phyloP scores from a whole-genome alignment of 352 stramenopile species.

The Globisporangium spinosum region DNA sequence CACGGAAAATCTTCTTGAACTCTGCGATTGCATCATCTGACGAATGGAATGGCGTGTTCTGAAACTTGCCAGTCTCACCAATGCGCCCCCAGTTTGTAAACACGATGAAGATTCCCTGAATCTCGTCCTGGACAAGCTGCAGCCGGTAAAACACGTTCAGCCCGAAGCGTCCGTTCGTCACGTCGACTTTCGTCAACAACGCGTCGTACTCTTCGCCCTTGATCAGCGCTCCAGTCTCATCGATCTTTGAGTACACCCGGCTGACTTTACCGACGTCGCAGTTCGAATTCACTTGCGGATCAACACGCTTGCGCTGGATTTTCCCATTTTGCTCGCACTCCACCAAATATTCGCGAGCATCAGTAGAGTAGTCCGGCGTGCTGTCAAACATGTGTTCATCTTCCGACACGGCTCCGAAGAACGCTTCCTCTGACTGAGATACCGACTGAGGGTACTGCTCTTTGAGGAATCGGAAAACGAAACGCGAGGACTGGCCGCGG shows the following conservation, averaged over 20 bases:
- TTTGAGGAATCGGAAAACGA: conserved; percentile 52
- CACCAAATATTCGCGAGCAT: conserved; percentile 46
- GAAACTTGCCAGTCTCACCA: conserved; percentile 68
- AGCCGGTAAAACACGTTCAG: conserved; percentile 77
- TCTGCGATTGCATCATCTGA: conserved; percentile 49
- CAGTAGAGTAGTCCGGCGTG: conserved; percentile 36
- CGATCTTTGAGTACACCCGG: conserved; percentile 32
- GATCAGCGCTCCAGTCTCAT: conserved; percentile 23
- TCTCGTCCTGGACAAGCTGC: conserved; percentile 65
- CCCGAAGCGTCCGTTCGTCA: conserved; percentile 64
- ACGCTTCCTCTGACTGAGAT: conserved; percentile 21
- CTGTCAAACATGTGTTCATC: conserved; percentile 26
- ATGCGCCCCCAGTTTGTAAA: conserved; percentile 84
- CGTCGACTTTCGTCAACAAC: conserved; percentile 71
- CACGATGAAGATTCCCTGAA: conserved; percentile 66
- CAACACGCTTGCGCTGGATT: conserved; percentile 42
- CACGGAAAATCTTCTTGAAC: conserved; percentile 80
- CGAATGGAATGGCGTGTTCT: conserved; percentile 69
- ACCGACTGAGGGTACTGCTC: conserved; percentile 30
- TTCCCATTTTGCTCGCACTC: conserved; percentile 53
- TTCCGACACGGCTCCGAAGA: conserved; percentile 29
- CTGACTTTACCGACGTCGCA: conserved; percentile 61
- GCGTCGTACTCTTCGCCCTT: conserved; percentile 47
- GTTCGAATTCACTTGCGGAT: conserved; percentile 44
- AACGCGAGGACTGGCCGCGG: conserved; percentile 42